Base-by-base conservation (phyloP, 2,329 filamentous ascomycete genomes). In the Cytospora paraplurivora region DNA sequence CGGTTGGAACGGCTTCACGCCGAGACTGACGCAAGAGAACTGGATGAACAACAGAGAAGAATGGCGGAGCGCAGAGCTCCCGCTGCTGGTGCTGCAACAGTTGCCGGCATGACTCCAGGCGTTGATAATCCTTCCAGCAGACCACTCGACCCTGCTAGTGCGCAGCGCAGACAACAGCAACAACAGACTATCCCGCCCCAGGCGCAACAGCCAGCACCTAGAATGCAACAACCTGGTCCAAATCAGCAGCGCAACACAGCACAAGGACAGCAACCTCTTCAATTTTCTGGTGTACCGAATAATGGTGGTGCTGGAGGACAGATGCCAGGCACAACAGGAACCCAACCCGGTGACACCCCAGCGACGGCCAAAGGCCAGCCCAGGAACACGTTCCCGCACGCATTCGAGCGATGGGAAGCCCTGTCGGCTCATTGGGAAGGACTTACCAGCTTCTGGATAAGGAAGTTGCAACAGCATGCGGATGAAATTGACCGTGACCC, bases 351-450 rank as follows among this genome's bases (percentile, higher is more conserved):
- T 34, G 76, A 76, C 33, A 58, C 74, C 33, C 73, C 76, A 11
- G 68, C 70, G 13, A 68, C 71, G 7, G 72, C 73, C 34, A 70
- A 74, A 17, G 70, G 69, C 59, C 76, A 82, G 58, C 75, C 83
- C 59, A 81, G 87, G 63, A 91, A 90, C 54, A 88, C 89, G 0
- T 98, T 99, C 69, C 95, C 95, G 0, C 95, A 98, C 76, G 95
- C 95, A 0, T 99, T 99, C 72, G 94, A 99, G 76, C 86, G 95
- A 65, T 99, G 95, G 95, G 95, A 99, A 74, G 94, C 92, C 0
- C 79, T 99, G 3, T 99, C 95, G 0, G 96, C 95, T 7, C 94
- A 98, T 71, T 99, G 95, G 95, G 95, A 99, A 75, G 95, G 95
- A 5, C 82, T 99, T 64, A 98, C 95, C 0, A 94, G 92, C 64